Evolutionary conservation across 106 monocot genomes (phyloP).

Genomic region (Dioscorea dumetorum): DNA sequence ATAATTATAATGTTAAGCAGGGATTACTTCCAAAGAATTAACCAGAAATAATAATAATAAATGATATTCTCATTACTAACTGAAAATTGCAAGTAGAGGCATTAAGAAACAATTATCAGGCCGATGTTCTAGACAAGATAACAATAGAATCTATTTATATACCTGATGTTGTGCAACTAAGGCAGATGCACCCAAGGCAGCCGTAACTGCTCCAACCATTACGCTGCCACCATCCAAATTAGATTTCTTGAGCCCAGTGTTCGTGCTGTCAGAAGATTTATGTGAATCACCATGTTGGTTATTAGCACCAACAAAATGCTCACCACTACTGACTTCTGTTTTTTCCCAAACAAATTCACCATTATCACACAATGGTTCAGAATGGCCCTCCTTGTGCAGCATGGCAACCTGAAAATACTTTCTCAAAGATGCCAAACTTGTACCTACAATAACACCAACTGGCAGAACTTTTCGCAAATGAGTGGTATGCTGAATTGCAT

Average conservation of each 20-base stretch:
- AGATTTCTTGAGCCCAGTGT: slow-evolving; percentile 6
- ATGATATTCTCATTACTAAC: no score
- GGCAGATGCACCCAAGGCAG: slow-evolving; percentile 77
- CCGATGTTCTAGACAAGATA: no score
- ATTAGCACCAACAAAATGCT: slow-evolving; percentile 2
- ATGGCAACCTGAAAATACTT: slow-evolving; percentile 59
- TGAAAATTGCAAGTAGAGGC: no score
- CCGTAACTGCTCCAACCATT: slow-evolving; percentile 72
- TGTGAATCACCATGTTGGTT: slow-evolving; percentile 15
- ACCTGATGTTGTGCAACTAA: slow-evolving; percentile 63
- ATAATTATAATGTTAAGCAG: no score
- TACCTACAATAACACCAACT: slow-evolving; percentile 74
- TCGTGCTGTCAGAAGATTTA: neutral
- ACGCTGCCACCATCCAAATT: slow-evolving; percentile 19
- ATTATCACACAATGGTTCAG: slow-evolving; percentile 1
- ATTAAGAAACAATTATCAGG: no score
- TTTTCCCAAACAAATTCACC: slow-evolving; percentile 17
- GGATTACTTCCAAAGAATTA: no score
- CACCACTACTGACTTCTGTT: slow-evolving; percentile 10
- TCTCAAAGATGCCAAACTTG: slow-evolving; percentile 59
- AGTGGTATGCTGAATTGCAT: slow-evolving; percentile 36
- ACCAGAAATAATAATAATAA: no score
- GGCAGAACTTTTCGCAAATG: slow-evolving; percentile 70
- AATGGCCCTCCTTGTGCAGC: slow-evolving; percentile 27
- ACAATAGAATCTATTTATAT: neutral